Percentiles rank a stretch among this genome's conserved stretches.
phyloP scores from a whole-genome alignment of 257 asterid genomes.

The Gentiana straminea region DNA sequence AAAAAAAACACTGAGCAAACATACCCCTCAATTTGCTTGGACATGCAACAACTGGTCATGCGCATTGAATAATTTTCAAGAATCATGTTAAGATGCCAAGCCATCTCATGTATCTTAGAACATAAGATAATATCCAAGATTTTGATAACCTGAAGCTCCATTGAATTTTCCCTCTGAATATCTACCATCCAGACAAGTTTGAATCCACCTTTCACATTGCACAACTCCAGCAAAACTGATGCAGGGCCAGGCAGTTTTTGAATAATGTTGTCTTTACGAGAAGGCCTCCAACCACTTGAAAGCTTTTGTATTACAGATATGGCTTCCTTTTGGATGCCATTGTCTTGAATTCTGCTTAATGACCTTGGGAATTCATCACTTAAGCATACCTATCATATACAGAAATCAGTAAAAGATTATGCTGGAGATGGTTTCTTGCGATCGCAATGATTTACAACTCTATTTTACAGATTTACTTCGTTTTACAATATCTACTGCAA shows the following conservation, averaged over 20 bases:
- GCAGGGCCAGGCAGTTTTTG: slow-evolving; percentile 5
- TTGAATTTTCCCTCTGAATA: slow-evolving; percentile 19
- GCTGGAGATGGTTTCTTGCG: background rate
- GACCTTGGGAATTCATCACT: slow-evolving; percentile 7
- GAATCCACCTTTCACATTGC: slow-evolving; percentile 23
- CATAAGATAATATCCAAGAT: slow-evolving; percentile 33
- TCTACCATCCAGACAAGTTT: slow-evolving; percentile 38
- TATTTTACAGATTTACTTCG: too few species aligned
- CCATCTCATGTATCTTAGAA: slow-evolving; percentile 18
- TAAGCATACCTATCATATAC: slow-evolving; percentile 4
- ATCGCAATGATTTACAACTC: too few species aligned
- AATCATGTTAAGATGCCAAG: background rate
- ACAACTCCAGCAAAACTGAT: slow-evolving; percentile 23
- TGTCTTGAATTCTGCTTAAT: background rate
- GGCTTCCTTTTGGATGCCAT: background rate
- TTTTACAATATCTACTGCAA: too few species aligned
- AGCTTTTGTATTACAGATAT: slow-evolving; percentile 6
- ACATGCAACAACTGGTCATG: slow-evolving; percentile 11
- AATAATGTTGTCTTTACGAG: slow-evolving; percentile 9
- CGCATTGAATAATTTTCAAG: slow-evolving; percentile 11
- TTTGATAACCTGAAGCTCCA: slow-evolving; percentile 24
- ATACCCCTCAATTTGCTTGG: slow-evolving; percentile 18
- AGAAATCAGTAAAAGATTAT: background rate
- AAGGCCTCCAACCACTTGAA: slow-evolving; percentile 14
- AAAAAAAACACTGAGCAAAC: too few species aligned